Base-by-base conservation (phyloP, 352 stramenopile genomes). In the Aphanomyces invadans region DNA sequence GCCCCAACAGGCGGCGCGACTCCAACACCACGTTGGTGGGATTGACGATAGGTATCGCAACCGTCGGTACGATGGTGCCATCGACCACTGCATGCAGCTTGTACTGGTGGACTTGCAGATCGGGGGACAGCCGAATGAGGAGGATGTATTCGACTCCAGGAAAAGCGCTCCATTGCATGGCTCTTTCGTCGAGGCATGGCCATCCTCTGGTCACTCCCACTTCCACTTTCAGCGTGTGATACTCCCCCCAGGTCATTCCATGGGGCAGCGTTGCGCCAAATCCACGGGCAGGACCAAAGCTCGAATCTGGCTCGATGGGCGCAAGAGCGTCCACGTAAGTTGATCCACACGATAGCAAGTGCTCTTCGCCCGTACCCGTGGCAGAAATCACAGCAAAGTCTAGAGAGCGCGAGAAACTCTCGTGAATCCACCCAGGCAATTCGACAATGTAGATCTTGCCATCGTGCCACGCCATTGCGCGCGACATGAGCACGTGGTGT, bases 201-300 rank as follows among this genome's bases (percentile, higher is more conserved):
- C 71, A 75, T 26, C n/a, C 23, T 4, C 52, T 57, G n/a, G 52
- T 51, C 19, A 73, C 56, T 26, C 71, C 71, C 2, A 75, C 61
- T 63, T 73, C 67, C 0, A 73, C 51, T 56, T 73, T 73, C 23
- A 73, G 36, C 4, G 68, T 75, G 62, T 72, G 71, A 26, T 70
- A 73, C 28, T 73, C 71, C 0, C 15, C 2, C 60, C 61, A 69
- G 33, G 52, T 26, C 23, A 72, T 21, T 15, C 60, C 44, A 19
- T 9, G 11, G n/a, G 67, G 67, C 3, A 7, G 51, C 21, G 32
- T 21, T 17, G 67, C 59, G 23, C 67, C 67, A 69, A 65, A 45
- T 52, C 10, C 46, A 44, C 12, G 54, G 45, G 29, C 17, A 39
- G 54, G 65, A 44, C 38, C 55, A 71, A 71, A 71, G 45, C 65